These are phyloP conservation scores for Lotmaria passim DNA, from an alignment of 208 protist genomes.

Conservation along the genomic window DNA sequence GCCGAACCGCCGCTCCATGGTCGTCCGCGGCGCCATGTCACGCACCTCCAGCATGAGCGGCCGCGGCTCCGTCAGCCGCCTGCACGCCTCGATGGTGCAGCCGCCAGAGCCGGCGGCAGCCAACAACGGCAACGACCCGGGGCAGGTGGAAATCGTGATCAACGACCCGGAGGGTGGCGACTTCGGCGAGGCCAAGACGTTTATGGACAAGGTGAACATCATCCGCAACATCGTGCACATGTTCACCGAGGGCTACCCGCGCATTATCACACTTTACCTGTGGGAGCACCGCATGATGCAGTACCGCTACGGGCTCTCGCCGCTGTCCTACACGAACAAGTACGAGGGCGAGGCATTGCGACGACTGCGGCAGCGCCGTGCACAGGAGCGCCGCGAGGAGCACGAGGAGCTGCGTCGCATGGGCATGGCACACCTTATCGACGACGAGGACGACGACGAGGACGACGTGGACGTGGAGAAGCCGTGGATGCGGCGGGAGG, in stretches of 20 bases:
- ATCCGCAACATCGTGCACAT: slow-evolving; percentile 92
- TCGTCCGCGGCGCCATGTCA: slow-evolving; percentile 22
- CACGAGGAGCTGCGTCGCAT: slow-evolving; percentile 42
- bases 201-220: slow-evolving; percentile 53
- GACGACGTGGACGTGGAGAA: slow-evolving; percentile 29
- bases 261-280: slow-evolving; percentile 90
- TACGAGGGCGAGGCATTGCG: slow-evolving; percentile 80
- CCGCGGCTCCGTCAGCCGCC: slow-evolving; percentile 32
- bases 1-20: slow-evolving; percentile 57
- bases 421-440: slow-evolving; percentile 47
- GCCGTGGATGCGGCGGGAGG: slow-evolving; percentile 52
- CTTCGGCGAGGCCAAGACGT: slow-evolving; percentile 63
- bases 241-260: slow-evolving; percentile 90
- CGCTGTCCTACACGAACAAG: slow-evolving; percentile 81
- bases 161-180: slow-evolving; percentile 89
- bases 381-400: slow-evolving; percentile 48
- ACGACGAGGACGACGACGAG: slow-evolving; percentile 36
- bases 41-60: slow-evolving; percentile 27
- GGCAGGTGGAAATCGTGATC: slow-evolving; percentile 63
- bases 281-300: slow-evolving; percentile 84
- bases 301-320: slow-evolving; percentile 71
- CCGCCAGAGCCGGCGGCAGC: slow-evolving; percentile 7
- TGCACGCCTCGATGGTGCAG: slow-evolving; percentile 36
- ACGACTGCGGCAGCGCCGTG: slow-evolving; percentile 58
- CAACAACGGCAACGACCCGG: slow-evolving; percentile 6